Evolutionary conservation across 1,139 yeast genomes (phyloP), one percentile per base, ranked within the genome.

Genomic region (Debaryomycetaceae sp.): DNA sequence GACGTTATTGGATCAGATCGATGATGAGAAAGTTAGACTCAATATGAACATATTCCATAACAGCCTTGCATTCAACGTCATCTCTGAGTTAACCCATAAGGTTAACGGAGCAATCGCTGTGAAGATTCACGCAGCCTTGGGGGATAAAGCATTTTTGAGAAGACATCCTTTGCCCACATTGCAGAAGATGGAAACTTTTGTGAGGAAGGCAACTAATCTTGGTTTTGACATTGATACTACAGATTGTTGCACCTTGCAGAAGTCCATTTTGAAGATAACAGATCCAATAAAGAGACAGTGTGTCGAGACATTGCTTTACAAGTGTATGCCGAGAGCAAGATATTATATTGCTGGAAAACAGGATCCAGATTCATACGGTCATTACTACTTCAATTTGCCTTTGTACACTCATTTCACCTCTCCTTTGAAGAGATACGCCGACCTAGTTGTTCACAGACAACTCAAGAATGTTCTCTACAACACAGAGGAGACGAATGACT

Each of bases 331-430:
- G 13, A 78, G 95, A 57, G 95, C 96, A 33, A 87, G 83, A 60
- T 93, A 93, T 61, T 86, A 83, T 52, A 81, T 90, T 58, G 96
- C 97, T 8, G 97, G 96, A 22, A 85, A 85, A 60, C 85, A 83
- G 43, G 96, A 89, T 54, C 82, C 90, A 5, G 95, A 87, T 53
- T 80, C 78, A 50, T 81, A 79, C 60, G 81, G 82, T 11, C 97
- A 93, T 59, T 91, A 86, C 65, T 81, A 87, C 58, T 80, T 85
- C 60, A 89, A 89, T 55, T 66, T 87, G 50, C 96, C 97, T 34
- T 72, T 89, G 40, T 93, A 88, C 63, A 88, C 98, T 0, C 98
- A 93, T 65, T 91, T 91, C 70, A 85, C 88, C n/a, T 81, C 96
- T 1, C 99, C 99, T 11, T 72, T 90, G 60, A 80, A 96, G 63